Evolutionary conservation across 768 basidiomycete species (phyloP).

Genomic region (Phaeotremella skinneri): DNA sequence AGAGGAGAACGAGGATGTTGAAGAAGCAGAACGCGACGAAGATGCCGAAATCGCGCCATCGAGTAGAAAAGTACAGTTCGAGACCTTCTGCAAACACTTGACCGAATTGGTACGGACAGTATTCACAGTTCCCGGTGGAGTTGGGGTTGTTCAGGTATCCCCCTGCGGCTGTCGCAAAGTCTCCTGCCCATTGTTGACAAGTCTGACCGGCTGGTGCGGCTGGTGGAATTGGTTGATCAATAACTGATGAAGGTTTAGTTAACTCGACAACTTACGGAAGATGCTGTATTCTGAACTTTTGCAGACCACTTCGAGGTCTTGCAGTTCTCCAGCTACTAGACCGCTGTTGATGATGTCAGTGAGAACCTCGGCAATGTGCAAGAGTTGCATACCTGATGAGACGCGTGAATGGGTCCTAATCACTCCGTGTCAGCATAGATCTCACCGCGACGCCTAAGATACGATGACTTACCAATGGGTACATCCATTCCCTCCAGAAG

Average conservation of each 20-base stretch:
- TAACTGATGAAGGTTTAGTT: slow-evolving; percentile 55
- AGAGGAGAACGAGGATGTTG: slow-evolving; percentile 60
- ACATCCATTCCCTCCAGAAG: slow-evolving; percentile 79
- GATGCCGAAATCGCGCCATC: slow-evolving; percentile 41
- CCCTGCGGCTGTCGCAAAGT: slow-evolving; percentile 64
- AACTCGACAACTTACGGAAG: slow-evolving; percentile 32
- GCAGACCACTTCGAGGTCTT: slow-evolving; percentile 64
- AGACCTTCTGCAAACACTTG: slow-evolving; percentile 32
- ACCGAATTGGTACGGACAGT: slow-evolving; percentile 57
- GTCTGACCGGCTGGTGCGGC: slow-evolving; percentile 71
- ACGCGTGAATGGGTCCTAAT: slow-evolving; percentile 39
- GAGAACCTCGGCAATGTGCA: background rate
- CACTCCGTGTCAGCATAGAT: slow-evolving; percentile 1
- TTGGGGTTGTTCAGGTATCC: slow-evolving; percentile 75
- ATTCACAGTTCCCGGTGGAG: slow-evolving; percentile 65
- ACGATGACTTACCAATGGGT: slow-evolving; percentile 52
- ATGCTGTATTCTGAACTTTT: slow-evolving; percentile 25
- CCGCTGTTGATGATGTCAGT: slow-evolving; percentile 16
- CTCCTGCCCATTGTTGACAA: slow-evolving; percentile 68
- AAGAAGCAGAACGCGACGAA: slow-evolving; percentile 54
- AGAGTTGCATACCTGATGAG: slow-evolving; percentile 15
- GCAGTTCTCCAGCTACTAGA: slow-evolving; percentile 73
- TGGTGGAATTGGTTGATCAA: slow-evolving; percentile 65
- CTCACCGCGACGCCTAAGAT: background rate
- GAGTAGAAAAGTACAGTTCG: slow-evolving; percentile 21